These are phyloP conservation scores for Nicotiana attenuata DNA, from an alignment of 257 asterid species.

Conservation along the genomic window DNA sequence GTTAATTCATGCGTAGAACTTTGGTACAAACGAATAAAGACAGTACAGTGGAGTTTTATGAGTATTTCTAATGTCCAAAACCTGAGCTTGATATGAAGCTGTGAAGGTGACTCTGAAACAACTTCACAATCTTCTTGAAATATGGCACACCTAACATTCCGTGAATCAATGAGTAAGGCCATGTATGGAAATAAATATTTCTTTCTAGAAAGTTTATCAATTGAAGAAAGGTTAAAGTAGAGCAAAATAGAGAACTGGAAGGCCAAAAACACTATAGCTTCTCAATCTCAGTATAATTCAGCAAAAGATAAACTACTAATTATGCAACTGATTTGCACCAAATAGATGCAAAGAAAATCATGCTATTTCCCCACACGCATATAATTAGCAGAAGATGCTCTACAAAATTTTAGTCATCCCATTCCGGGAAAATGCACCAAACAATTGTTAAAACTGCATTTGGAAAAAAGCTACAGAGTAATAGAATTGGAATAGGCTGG, in stretches of 20 bases:
- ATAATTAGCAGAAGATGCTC: background rate
- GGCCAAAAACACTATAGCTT: background rate
- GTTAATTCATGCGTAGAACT: constrained; percentile 19
- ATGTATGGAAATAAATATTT: background rate
- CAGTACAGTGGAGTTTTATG: background rate
- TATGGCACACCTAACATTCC: constrained; percentile 74
- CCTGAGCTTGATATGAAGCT: constrained; percentile 78
- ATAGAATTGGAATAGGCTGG: background rate
- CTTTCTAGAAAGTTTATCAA: background rate
- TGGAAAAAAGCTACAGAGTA: background rate
- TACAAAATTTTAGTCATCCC: no score
- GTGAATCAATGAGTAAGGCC: constrained; percentile 18
- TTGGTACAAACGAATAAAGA: background rate
- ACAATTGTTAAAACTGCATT: background rate
- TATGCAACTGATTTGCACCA: background rate
- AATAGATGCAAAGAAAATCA: background rate
- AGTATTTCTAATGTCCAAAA: constrained; percentile 26
- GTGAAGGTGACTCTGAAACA: constrained; percentile 62
- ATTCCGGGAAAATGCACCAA: background rate
- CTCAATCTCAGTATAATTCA: background rate
- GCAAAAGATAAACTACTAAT: background rate
- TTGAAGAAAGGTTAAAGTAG: background rate
- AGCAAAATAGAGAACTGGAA: no score
- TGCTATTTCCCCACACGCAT: background rate
- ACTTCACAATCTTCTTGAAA: constrained; percentile 87